phyloP scores from a whole-genome alignment of 2,329 filamentous ascomycete genomes.

The Venturia aucupariae region DNA sequence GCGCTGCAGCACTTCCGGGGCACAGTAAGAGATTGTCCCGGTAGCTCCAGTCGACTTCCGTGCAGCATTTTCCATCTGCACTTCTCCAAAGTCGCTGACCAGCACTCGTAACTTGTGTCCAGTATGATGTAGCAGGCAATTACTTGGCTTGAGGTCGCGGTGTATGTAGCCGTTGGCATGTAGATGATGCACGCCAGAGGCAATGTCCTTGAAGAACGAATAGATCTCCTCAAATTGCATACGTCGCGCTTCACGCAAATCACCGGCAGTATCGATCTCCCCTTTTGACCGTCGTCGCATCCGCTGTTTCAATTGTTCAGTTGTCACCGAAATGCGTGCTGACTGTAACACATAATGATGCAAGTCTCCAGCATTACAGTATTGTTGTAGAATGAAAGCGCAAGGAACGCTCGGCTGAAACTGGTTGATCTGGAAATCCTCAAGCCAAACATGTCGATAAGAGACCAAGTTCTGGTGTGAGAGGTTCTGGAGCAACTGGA shows the following conservation, averaged over 20 bases:
- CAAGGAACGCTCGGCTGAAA: constrained; percentile 91
- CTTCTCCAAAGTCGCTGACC: constrained; percentile 96
- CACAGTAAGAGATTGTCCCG: constrained; percentile 95
- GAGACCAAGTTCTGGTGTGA: constrained; percentile 93
- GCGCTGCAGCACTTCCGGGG: constrained; percentile 76
- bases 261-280: constrained; percentile 53
- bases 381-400: constrained; percentile 94
- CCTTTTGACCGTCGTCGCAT: constrained; percentile 75
- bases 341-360: constrained; percentile 76
- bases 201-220: constrained; percentile 92
- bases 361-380: constrained; percentile 89
- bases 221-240: constrained; percentile 87
- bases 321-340: constrained; percentile 51
- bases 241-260: constrained; percentile 43
- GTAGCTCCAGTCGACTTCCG: constrained; percentile 90
- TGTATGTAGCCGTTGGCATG: constrained; percentile 92
- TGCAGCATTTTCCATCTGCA: constrained; percentile 71
- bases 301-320: constrained; percentile 81
- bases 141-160: constrained; percentile 89
- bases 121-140: constrained; percentile 78
- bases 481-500: constrained; percentile 82
- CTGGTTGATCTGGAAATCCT: constrained; percentile 69
- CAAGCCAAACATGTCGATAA: constrained; percentile 95
- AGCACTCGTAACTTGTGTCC: constrained; percentile 66
- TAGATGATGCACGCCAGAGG: constrained; percentile 80